Percentiles rank a stretch among this genome's conserved stretches.
Evolutionary conservation across 116 monocot species (phyloP).

Genomic region (Phalaenopsis hybrid): DNA sequence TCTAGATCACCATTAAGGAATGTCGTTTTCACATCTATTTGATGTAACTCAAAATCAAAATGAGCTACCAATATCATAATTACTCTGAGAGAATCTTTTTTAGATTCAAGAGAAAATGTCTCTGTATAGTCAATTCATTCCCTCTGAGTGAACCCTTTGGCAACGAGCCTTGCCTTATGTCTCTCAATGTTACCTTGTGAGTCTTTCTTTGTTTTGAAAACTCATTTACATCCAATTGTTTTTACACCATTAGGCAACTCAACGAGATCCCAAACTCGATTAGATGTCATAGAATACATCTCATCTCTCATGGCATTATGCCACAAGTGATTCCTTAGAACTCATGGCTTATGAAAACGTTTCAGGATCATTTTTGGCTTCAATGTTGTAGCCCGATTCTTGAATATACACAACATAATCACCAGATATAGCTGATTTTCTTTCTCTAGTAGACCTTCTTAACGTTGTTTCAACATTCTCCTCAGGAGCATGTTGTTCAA

Average conservation of each 20-base stretch:
- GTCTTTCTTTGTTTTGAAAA: background rate
- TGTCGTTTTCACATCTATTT: constrained; percentile 12
- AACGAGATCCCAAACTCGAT: constrained; percentile 3
- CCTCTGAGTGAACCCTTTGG: constrained; percentile 8
- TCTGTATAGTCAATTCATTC: constrained; percentile 7
- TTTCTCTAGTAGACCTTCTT: no score
- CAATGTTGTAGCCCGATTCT: background rate
- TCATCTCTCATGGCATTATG: background rate
- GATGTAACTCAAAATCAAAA: constrained; percentile 8
- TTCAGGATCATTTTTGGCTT: background rate
- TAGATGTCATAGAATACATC: background rate
- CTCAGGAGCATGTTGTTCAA: no score
- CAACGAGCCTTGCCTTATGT: constrained; percentile 9
- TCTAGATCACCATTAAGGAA: constrained; percentile 8
- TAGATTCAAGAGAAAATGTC: constrained; percentile 10
- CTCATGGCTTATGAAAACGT: background rate
- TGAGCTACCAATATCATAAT: constrained; percentile 1
- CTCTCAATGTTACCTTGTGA: constrained; percentile 1
- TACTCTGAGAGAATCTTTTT: constrained; percentile 5
- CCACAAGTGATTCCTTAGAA: background rate
- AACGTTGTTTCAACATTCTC: no score
- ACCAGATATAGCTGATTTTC: no score
- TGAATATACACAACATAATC: no score
- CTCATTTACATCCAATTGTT: constrained; percentile 7
- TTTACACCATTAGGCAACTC: constrained; percentile 2